Base-by-base conservation (phyloP, 345 rosid genomes). In the Salix exigua region DNA sequence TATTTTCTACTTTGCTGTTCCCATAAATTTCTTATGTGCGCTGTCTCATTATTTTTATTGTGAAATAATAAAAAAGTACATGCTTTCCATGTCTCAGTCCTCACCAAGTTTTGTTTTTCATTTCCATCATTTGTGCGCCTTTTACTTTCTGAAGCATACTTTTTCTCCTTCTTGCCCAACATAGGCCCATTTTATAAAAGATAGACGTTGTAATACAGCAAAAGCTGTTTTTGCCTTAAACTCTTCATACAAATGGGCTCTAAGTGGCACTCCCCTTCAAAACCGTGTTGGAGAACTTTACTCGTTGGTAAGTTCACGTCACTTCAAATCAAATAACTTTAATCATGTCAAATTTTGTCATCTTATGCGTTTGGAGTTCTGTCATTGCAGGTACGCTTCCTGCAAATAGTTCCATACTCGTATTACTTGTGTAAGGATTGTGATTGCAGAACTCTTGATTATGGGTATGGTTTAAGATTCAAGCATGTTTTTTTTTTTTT, bases 231-330 rank as follows among this genome's bases (percentile, higher is more conserved):
- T 96, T 75, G 87, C 97, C 44, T 88, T 96, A 80, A 88, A 89
- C 44, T 91, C 98, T 80, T 86, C 87, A 11, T 93, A 83, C 79
- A 93, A 88, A 84, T 96, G 99, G 99, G 97, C 98, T 80, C 68
- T 96, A 78, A 96, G 99, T 70, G 99, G 99, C 73, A 96, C 99
- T 73, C 99, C 99, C 76, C 92, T 96, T 71, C 99, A 96, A 84
- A 96, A 96, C 73, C 99, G 98, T 65, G 98, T 96, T 68, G 99
- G 98, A 73, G 99, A 96, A 81, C 94, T 96, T 74, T 96, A 96
- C 88, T 93, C 99, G 73, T 81, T 96, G 83, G 98, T 96, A 78
- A 92, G 88, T 77, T 84, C 65, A 66, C 71, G 26, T 28, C 69
- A 63, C 73, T 73, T 70, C 50, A 14, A 80, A 28, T n/a, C 73